phyloP scores from a whole-genome alignment of 257 asterid genomes.

The Dorcoceras hygrometricum region DNA sequence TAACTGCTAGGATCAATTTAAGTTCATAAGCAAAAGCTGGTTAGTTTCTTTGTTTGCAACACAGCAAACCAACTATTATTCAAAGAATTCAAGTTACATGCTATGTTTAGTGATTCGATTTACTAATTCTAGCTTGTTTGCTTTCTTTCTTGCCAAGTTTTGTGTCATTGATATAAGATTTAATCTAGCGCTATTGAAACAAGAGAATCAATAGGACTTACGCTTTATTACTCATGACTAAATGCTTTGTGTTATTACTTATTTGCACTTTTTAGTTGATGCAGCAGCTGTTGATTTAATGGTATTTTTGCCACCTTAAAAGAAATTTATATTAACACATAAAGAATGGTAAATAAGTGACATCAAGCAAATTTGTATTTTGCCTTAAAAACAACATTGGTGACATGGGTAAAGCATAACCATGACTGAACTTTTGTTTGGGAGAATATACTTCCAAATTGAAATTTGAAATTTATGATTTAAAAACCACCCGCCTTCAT shows the following conservation, averaged over 20 bases:
- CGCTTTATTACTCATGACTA: background rate
- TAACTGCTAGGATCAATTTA: constrained; percentile 12
- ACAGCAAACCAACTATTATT: background rate
- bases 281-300: background rate
- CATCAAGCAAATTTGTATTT: no score
- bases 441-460: no score
- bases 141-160: background rate
- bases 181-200: background rate
- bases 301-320: background rate
- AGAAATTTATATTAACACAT: background rate
- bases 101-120: background rate
- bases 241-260: background rate
- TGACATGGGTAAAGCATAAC: no score
- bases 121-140: background rate
- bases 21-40: constrained; percentile 7
- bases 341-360: no score
- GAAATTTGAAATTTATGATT: no score
- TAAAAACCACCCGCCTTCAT: no score
- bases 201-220: background rate
- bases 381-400: no score
- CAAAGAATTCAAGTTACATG: background rate
- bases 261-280: background rate
- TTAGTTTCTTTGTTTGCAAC: background rate
- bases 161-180: background rate
- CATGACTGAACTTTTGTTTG: no score